phyloP scores from a whole-genome alignment of 306 rosid species.

The Gynostemma pentaphyllum region DNA sequence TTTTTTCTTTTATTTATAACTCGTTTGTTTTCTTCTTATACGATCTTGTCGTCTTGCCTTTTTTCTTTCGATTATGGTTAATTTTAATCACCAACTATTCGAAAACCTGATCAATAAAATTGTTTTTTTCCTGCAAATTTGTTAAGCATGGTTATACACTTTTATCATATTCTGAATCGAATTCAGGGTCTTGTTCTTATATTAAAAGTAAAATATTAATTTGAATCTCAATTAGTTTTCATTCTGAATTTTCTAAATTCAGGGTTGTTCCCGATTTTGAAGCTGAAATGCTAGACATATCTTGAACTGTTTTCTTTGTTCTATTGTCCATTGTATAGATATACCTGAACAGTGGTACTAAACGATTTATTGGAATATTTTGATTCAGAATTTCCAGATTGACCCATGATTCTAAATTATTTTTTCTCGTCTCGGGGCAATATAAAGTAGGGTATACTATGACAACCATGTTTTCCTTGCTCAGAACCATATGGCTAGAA shows the following conservation, averaged over 20 bases:
- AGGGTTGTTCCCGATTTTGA: not conserved
- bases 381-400: not conserved
- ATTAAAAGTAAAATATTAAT: too few species aligned
- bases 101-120: not conserved
- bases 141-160: not conserved
- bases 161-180: not conserved
- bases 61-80: not conserved
- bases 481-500: not conserved
- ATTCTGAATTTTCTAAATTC: too few species aligned
- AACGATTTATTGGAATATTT: not conserved
- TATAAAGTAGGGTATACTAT: not conserved
- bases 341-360: not conserved
- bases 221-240: too few species aligned
- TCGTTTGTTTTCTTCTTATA: not conserved
- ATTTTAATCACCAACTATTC: not conserved
- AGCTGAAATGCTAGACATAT: not conserved
- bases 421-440: not conserved
- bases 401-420: not conserved
- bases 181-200: not conserved
- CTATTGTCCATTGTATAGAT: not conserved
- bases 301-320: not conserved
- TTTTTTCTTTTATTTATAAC: not conserved
- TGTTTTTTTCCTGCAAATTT: not conserved
- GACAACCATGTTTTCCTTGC: not conserved
- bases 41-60: not conserved